Percentiles rank a stretch among this genome's conserved stretches.
Conservation (phyloP, 1,139 yeast genomes). For the Candida pseudoviswanathii region DNA sequence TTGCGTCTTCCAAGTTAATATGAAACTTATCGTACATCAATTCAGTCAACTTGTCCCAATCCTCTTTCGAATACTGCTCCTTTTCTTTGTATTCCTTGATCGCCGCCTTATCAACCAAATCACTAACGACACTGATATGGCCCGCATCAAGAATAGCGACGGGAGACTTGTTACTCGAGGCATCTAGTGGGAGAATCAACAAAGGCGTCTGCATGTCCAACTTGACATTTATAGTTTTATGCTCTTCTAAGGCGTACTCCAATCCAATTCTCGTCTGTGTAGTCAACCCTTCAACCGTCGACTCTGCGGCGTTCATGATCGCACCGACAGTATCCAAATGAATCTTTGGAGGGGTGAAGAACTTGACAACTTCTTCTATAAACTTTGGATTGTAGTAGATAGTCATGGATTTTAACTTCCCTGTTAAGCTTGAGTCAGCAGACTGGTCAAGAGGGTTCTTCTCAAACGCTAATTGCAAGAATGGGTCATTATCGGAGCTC, state of each 20-base stretch:
- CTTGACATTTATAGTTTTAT: conserved; percentile 82
- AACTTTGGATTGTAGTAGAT: conserved; percentile 84
- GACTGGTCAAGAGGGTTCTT: conserved; percentile 79
- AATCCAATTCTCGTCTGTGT: conserved; percentile 89
- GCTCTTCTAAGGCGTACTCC: conserved; percentile 92
- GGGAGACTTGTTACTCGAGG: conserved; percentile 78
- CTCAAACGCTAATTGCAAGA: conserved; percentile 82
- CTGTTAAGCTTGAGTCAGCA: conserved; percentile 77
- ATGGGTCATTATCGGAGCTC: conserved; percentile 49
- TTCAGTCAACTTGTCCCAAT: conserved; percentile 69
- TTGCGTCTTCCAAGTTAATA: conserved; percentile 80
- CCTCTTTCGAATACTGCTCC: conserved; percentile 67
- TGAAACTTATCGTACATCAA: conserved; percentile 90
- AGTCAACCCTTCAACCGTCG: conserved; percentile 88
- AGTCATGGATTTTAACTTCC: conserved; percentile 84
- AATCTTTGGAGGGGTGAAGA: conserved; percentile 84
- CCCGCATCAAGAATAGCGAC: conserved; percentile 96
- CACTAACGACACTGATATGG: conserved; percentile 82
- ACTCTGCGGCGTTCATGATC: conserved; percentile 92
- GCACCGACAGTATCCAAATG: conserved; percentile 91
- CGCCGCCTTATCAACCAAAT: conserved; percentile 71
- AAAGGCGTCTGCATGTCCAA: conserved; percentile 93
- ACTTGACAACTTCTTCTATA: conserved; percentile 69
- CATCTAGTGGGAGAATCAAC: conserved; percentile 84
- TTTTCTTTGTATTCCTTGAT: conserved; percentile 73